Base-by-base conservation (phyloP, 768 basidiomycete genomes). In the Daedalea quercina region DNA sequence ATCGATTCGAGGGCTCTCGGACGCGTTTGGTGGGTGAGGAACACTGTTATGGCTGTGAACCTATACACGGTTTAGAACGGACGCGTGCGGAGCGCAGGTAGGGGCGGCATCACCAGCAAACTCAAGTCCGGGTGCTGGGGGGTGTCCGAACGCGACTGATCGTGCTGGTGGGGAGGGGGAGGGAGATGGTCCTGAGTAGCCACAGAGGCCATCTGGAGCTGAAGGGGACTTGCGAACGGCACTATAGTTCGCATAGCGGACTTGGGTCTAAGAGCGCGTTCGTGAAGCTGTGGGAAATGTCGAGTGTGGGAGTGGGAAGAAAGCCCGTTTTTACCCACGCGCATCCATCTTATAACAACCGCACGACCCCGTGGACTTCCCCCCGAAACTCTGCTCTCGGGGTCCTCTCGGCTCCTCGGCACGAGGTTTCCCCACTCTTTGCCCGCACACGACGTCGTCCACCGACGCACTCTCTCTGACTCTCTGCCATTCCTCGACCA, bases 131-230 rank as follows among this genome's bases (percentile, higher is more conserved):
- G 71, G 53, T 67, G 78, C 56, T 56, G 65, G 33, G 60, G 68
- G 44, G 63, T 77, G 62, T 66, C 75, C 65, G 69, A 74, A 67
- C 64, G 80, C 56, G 81, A 77, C 15, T 78, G 75, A 59, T 82
- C 65, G 53, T 80, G 76, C 76, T 70, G 48, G 69, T 73, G 67
- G 70, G 73, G 66, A 51, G 65, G 68, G 53, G 56, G 37, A 58
- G 47, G 61, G 63, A 69, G 65, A 51, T 69, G 67, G 49, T 59
- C 37, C 60, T 65, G 67, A 57, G 63, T 58, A 63, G 67, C 45
- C 28, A 55, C 50, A 58, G 75, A 66, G 60, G 70, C 69, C 73
- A 74, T 74, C 53, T 67, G 62, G 61, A 70, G 60, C 60, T 66
- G 72, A 63, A 70, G 66, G 64, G 70, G 70, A 67, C 67, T 68